Percentiles rank a stretch among this genome's conserved stretches.
Conservation (phyloP, 1,284 basidiomycete species). For the Ganoderma sinense region DNA sequence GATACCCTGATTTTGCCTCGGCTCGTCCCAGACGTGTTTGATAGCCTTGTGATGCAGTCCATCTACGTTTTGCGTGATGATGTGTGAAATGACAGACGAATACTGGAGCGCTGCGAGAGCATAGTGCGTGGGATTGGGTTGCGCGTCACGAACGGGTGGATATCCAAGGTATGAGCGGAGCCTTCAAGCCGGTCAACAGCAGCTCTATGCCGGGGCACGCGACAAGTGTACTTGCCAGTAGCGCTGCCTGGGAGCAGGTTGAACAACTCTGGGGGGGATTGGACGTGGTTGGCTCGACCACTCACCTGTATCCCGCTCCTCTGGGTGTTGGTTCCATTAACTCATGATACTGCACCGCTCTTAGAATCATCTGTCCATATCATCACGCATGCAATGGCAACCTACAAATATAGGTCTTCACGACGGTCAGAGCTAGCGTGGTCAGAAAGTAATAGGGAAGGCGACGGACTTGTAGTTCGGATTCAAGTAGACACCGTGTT, state of each 20-base stretch:
- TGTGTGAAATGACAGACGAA: constrained; percentile 62
- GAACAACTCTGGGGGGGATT: constrained; percentile 5
- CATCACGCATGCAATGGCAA: constrained; percentile 8
- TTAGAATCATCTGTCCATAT: constrained; percentile 5
- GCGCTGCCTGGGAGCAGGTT: constrained; percentile 59
- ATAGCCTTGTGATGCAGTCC: constrained; percentile 87
- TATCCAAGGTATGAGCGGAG: constrained; percentile 88
- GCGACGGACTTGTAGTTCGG: constrained; percentile 85
- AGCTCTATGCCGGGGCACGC: no score
- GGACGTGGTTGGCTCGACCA: constrained; percentile 5
- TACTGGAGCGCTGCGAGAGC: constrained; percentile 85
- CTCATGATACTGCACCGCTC: constrained; percentile 71
- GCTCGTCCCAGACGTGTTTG: constrained; percentile 45
- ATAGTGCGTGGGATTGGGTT: constrained; percentile 89
- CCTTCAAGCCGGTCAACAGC: constrained; percentile 47
- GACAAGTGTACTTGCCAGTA: constrained; percentile 62
- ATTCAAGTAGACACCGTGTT: constrained; percentile 87
- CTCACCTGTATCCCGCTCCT: constrained; percentile 73
- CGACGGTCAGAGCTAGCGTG: constrained; percentile 65
- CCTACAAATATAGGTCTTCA: constrained; percentile 34
- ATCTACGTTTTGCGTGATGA: constrained; percentile 95
- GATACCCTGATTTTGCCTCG: constrained; percentile 54
- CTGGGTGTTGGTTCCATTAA: constrained; percentile 73
- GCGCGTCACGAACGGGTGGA: constrained; percentile 79
- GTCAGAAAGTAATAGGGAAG: background rate